These are phyloP conservation scores for Goniomonas avonlea DNA, from an alignment of 78 protist species.

Conservation along the genomic window DNA sequence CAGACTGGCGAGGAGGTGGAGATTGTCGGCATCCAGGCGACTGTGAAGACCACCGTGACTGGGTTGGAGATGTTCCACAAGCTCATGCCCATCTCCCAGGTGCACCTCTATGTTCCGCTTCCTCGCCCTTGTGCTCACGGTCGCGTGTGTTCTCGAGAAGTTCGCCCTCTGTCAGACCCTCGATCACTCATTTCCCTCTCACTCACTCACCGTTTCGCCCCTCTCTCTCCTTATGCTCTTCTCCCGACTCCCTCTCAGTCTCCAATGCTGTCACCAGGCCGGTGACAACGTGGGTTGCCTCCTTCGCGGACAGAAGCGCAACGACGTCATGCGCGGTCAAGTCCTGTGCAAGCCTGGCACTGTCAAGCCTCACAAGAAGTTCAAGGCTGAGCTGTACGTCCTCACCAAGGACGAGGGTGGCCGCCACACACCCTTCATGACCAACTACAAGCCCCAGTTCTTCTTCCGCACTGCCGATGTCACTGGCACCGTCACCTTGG, in stretches of 20 bases:
- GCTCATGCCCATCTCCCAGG: neutral
- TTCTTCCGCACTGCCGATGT: conserved; percentile 86
- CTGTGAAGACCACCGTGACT: conserved; percentile 36
- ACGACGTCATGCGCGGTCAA: conserved; percentile 63
- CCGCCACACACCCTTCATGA: conserved; percentile 80
- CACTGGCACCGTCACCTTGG: conserved; percentile 74
- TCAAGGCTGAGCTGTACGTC: conserved; percentile 83
- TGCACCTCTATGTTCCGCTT: neutral
- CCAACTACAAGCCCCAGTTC: conserved; percentile 61
- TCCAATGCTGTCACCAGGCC: conserved; percentile 83
- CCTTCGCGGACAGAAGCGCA: conserved; percentile 81
- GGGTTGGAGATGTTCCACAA: conserved; percentile 93
- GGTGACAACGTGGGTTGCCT: conserved; percentile 92
- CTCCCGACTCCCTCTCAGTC: too few relatives aligned
- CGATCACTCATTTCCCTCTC: too few relatives aligned
- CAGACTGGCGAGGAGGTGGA: conserved; percentile 80
- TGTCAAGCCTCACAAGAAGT: conserved; percentile 56
- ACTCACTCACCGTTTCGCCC: too few relatives aligned
- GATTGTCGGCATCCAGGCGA: conserved; percentile 69
- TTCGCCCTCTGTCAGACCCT: too few relatives aligned
- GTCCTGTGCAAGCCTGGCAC: conserved; percentile 68
- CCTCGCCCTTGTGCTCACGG: neutral
- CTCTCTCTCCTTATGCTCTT: too few relatives aligned
- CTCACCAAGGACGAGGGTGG: conserved; percentile 90
- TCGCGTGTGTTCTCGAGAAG: too few relatives aligned